Evolutionary conservation across 2,329 filamentous ascomycete genomes (phyloP).

Genomic region (Rhynchosporium agropyri): DNA sequence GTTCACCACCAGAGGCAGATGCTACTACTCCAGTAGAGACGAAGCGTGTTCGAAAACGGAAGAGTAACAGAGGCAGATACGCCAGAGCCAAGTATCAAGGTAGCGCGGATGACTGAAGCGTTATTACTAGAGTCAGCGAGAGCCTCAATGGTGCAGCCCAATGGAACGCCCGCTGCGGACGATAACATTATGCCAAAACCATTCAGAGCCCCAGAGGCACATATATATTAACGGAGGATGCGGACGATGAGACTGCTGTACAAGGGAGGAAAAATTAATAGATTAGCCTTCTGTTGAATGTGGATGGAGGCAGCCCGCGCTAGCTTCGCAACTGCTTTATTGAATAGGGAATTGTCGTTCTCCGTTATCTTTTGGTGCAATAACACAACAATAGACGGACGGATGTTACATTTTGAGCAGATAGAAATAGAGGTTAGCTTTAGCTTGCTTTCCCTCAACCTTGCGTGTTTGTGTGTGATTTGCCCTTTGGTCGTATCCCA

Average conservation of each 20-base stretch:
- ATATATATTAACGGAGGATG: conserved; percentile 1
- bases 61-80: conserved; percentile 23
- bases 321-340: conserved; percentile 6
- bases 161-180: background rate
- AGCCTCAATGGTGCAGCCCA: background rate
- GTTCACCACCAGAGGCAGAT: conserved; percentile 16
- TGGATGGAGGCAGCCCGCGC: background rate
- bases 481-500: background rate
- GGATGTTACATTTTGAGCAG: background rate
- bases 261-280: background rate
- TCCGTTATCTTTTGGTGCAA: background rate
- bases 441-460: background rate
- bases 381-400: conserved; percentile 1
- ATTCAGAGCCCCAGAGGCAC: background rate
- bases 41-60: conserved; percentile 27
- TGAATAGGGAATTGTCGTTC: background rate
- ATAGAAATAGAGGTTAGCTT: background rate
- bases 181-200: background rate
- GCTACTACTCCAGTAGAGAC: conserved; percentile 14
- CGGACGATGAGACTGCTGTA: conserved; percentile 5
- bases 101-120: conserved; percentile 11
- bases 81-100: conserved; percentile 16
- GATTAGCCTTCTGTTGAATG: background rate
- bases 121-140: background rate
- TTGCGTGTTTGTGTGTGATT: background rate